Evolutionary conservation across 1,284 basidiomycete species (phyloP).

Genomic region (Trametes pubescens): DNA sequence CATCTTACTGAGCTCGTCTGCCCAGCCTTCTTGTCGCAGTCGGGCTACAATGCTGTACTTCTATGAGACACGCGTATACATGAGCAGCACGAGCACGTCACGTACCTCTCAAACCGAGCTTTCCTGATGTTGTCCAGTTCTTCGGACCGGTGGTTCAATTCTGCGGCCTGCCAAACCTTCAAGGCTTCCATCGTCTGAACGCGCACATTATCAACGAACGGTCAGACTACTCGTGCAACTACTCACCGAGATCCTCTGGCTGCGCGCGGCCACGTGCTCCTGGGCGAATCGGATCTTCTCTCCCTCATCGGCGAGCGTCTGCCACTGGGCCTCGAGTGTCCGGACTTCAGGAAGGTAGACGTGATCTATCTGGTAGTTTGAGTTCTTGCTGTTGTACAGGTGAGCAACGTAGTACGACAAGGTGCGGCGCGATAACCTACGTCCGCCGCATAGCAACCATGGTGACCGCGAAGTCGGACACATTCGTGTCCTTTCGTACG

Average conservation of each 20-base stretch:
- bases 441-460: not conserved
- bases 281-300: conserved; percentile 3
- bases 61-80: not conserved
- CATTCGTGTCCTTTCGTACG: not conserved
- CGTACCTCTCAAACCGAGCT: not conserved
- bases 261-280: not conserved
- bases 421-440: no score
- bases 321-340: not conserved
- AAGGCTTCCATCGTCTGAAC: not conserved
- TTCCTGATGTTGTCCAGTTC: conserved; percentile 6
- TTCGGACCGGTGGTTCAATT: not conserved
- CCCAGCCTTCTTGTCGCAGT: conserved; percentile 17
- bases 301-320: not conserved
- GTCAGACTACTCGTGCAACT: no score
- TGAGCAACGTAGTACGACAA: not conserved
- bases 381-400: not conserved
- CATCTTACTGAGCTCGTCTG: conserved; percentile 8
- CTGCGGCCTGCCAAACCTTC: not conserved
- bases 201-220: not conserved
- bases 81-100: not conserved
- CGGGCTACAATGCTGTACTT: conserved; percentile 1
- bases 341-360: no score
- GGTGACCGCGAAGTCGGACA: not conserved
- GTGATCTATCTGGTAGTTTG: not conserved
- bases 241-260: not conserved